These are phyloP conservation scores for Aspergillus homomorphus DNA, from an alignment of 495 filamentous ascomycete genomes.

Conservation along the genomic window DNA sequence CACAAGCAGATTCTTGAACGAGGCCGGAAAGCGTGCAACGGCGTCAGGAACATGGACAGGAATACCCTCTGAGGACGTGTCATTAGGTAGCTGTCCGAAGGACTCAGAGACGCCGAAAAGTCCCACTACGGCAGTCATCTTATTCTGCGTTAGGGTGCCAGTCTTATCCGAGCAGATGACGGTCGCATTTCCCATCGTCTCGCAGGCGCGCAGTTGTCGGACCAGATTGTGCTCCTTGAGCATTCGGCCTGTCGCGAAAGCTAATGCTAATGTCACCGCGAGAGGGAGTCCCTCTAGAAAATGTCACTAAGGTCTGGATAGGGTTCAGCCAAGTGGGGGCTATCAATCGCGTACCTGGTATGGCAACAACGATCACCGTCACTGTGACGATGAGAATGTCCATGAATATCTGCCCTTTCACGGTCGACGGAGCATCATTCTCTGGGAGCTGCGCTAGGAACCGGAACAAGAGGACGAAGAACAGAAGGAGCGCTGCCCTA, in stretches of 20 bases:
- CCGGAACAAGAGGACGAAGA: constrained; percentile 75
- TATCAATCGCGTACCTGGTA: constrained; percentile 33
- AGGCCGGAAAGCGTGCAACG: background rate
- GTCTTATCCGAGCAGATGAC: constrained; percentile 94
- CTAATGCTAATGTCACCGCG: constrained; percentile 53
- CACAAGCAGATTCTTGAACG: constrained; percentile 36
- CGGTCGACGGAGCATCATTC: constrained; percentile 45
- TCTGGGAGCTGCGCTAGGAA: constrained; percentile 60
- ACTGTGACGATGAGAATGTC: constrained; percentile 58
- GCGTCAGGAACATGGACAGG: background rate
- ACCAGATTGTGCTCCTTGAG: constrained; percentile 58
- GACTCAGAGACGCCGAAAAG: constrained; percentile 45
- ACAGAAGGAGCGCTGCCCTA: constrained; percentile 72
- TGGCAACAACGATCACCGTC: constrained; percentile 63
- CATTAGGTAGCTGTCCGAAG: background rate
- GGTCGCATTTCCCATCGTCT: constrained; percentile 82
- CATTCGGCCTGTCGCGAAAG: constrained; percentile 59
- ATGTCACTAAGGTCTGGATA: no score
- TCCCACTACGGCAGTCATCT: constrained; percentile 67
- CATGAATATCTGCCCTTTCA: constrained; percentile 61
- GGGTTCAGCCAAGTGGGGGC: no score
- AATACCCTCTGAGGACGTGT: constrained; percentile 22
- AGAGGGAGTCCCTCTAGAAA: constrained; percentile 57
- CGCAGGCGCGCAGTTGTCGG: constrained; percentile 63
- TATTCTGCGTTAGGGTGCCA: constrained; percentile 76